Base-by-base conservation (phyloP, 1,139 yeast genomes). In the Yamadazyma pseudoaaseri region DNA sequence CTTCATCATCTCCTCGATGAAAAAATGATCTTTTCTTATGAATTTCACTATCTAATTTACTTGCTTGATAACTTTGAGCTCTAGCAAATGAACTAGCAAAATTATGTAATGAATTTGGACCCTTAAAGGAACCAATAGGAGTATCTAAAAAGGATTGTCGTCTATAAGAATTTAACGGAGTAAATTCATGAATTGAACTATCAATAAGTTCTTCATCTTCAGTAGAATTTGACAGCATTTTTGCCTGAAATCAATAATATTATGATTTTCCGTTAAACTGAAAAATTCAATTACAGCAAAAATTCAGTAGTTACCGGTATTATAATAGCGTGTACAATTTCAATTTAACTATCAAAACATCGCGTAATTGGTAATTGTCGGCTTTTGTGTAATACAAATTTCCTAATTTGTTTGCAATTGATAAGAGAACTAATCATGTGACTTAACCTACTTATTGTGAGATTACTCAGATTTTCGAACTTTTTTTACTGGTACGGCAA, bases 31-130 rank as follows among this genome's bases (percentile, higher is more conserved):
- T 49, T 35, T 62, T 63, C 35, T 57, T 64, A 45, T 62, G 70
- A 44, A 70, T 65, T 28, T 65, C 70, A 41, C 64, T 63, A 42
- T 70, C 76, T 34, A 70, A 55, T 37, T 67, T 67, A 20, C 63
- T 56, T 10, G 73, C 74, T 15, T 66, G 71, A 48, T 66, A 70
- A 16, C 65, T 60, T 46, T 69, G 75, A 14, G 76, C 75, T 45
- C 76, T 56, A 10, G 73, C 65, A 48, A 68, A 70, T 1, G 74
- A 68, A 37, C 63, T 60, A 26, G 76, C 76, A 48, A 70, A 70
- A 46, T 70, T 68, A 42, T 68, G 74, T 33, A 70, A 55, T 12
- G 73, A 62, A 41, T 70, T 70, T 16, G 71, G 70, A 4, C 76
- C 76, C 29, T 65, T 66, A 45, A 70, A 69, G 17, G 73, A 70